Evolutionary conservation across 208 protist genomes (phyloP), one percentile per base, ranked within the genome.

Genomic region (Wallacemonas sp.): DNA sequence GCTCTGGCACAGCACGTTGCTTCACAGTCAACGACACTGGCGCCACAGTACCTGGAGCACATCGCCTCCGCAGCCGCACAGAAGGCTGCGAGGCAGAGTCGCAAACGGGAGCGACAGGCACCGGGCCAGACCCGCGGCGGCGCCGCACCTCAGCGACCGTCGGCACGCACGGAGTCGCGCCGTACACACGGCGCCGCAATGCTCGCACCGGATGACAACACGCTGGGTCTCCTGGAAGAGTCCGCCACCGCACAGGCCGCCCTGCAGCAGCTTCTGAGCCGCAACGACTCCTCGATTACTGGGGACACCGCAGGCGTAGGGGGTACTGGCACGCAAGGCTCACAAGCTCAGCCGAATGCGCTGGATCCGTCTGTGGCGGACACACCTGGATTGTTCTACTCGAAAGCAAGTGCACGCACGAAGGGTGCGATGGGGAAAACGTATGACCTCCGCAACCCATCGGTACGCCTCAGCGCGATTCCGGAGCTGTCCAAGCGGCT

Each of bases 41-140:
- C 73, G 10, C 54, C 72, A 15, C 76, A 82, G 41, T 92, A 92
- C 46, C 63, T 92, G 17, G 82, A 92, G 59, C 86, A 84, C 68
- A 71, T 92, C 13, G 86, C 73, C 21, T 62, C 76, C 21, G 69
- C 73, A 15, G 78, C 78, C 1, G 34, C 84, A 26, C 59, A 72
- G 36, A 85, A 73, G 68, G 66, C 57, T 21, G 33, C 68, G 4
- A 64, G 78, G 27, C 61, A 70, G 73, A 66, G 65, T 44, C 70
- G 65, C 19, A 73, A 80, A 63, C 73, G 73, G 26, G 73, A 75
- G 45, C 67, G 75, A n/a, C 32, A 46, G 17, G 42, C 58, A 24
- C 53, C 33, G 63, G 70, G 55, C 36, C 34, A 0, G 50, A 21
- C 24, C 65, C 52, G 26, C 33, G 48, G n/a, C 21, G 59, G 37